Evolutionary conservation across 2,329 filamentous ascomycete species (phyloP).

Genomic region (Cytospora schulzeri): DNA sequence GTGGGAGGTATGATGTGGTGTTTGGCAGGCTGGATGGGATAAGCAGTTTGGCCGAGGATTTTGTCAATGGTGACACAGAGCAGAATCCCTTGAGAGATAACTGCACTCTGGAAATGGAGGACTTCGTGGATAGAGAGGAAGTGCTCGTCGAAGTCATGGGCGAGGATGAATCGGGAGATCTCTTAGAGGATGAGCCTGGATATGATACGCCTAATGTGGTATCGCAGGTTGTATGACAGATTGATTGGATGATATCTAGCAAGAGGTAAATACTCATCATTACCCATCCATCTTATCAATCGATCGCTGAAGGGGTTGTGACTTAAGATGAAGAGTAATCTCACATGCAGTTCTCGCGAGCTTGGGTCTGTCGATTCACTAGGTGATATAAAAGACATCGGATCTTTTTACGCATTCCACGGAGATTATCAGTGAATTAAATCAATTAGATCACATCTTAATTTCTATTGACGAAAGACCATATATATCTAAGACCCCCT

Average conservation of each 20-base stretch:
- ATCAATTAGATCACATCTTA: not conserved
- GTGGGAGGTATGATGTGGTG: not conserved
- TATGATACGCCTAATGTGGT: not conserved
- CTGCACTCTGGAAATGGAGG: not conserved
- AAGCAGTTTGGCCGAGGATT: constrained; percentile 7
- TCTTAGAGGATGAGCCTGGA: not conserved
- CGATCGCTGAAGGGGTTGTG: too few relatives aligned
- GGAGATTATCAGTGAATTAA: not conserved
- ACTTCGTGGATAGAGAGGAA: constrained; percentile 4
- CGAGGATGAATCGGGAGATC: constrained; percentile 2
- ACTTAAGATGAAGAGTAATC: too few relatives aligned
- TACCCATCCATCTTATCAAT: too few relatives aligned
- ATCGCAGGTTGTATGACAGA: not conserved
- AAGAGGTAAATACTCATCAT: too few relatives aligned
- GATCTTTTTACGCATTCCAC: too few relatives aligned
- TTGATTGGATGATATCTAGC: too few relatives aligned
- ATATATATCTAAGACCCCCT: constrained; percentile 22
- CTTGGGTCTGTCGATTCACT: too few relatives aligned
- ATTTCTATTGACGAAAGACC: not conserved
- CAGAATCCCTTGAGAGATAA: constrained; percentile 10
- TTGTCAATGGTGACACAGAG: constrained; percentile 15
- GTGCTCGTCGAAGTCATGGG: constrained; percentile 6
- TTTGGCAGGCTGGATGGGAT: constrained; percentile 3
- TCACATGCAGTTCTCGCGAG: too few relatives aligned
- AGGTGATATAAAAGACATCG: too few relatives aligned